Conservation (phyloP, 148 eudicot species). For the Rhododendron vialii region DNA sequence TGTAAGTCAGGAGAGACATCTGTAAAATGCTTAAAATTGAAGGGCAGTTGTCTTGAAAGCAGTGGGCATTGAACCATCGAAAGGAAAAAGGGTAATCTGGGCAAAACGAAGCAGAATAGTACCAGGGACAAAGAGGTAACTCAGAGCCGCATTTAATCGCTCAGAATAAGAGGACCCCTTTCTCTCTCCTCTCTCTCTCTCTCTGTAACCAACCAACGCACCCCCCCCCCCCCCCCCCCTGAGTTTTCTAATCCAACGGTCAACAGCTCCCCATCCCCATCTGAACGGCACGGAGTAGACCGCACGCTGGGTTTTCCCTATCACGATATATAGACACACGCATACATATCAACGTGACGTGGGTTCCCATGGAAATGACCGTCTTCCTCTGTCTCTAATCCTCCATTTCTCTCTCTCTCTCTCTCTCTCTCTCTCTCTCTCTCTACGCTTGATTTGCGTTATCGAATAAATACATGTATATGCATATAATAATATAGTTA, state of each 20-base stretch:
- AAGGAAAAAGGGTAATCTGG: neutral
- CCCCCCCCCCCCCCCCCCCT: neutral
- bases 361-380: neutral
- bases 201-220: neutral
- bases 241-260: slow-evolving; percentile 26
- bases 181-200: neutral
- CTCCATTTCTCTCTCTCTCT: neutral
- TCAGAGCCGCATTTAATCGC: slow-evolving; percentile 27
- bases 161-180: slow-evolving; percentile 17
- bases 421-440: slow-evolving; percentile 1
- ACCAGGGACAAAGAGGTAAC: slow-evolving; percentile 43
- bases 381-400: neutral
- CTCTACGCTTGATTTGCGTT: neutral
- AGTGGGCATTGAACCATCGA: neutral
- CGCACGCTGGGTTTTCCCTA: slow-evolving; percentile 11
- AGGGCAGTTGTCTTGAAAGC: neutral
- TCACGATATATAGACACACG: neutral
- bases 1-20: too few relatives aligned
- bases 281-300: slow-evolving; percentile 21
- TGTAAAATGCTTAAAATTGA: neutral
- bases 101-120: slow-evolving; percentile 1
- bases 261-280: neutral
- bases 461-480: neutral
- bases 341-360: neutral
- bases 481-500: neutral